Conservation (phyloP, 106 monocot genomes). For the Posidonia australis region DNA sequence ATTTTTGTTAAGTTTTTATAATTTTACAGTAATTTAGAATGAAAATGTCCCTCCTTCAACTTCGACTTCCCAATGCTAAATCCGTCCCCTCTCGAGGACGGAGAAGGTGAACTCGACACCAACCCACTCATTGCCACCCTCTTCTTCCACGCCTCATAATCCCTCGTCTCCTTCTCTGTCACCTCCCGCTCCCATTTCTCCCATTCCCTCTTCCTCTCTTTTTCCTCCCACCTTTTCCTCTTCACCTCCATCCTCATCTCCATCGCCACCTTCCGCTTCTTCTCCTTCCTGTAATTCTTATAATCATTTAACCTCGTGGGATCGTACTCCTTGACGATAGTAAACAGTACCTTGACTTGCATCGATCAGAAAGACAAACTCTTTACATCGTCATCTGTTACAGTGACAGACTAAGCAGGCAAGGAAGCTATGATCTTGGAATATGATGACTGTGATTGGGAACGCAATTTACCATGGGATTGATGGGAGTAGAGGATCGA, state of each 20-base stretch:
- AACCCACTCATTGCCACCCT: constrained; percentile 75
- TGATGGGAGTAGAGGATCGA: constrained; percentile 46
- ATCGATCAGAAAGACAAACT: constrained; percentile 54
- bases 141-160: constrained; percentile 75
- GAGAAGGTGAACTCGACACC: constrained; percentile 46
- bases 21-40: no score
- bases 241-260: constrained; percentile 66
- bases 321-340: constrained; percentile 82
- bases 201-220: constrained; percentile 78
- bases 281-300: constrained; percentile 79
- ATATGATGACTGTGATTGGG: constrained; percentile 15
- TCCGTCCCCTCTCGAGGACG: constrained; percentile 44
- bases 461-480: no score
- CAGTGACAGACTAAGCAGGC: background rate
- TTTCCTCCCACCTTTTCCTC: constrained; percentile 68
- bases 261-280: constrained; percentile 49
- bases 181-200: constrained; percentile 63
- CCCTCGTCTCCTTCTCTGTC: constrained; percentile 44
- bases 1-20: no score
- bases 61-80: constrained; percentile 81
- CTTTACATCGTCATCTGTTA: constrained; percentile 20
- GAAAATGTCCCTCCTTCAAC: no score
- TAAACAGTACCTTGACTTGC: constrained; percentile 58
- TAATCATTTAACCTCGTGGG: constrained; percentile 93
- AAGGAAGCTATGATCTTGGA: no score